phyloP scores from a whole-genome alignment of 2,329 filamentous ascomycete genomes.

The Ceratocystiopsis minuta region DNA sequence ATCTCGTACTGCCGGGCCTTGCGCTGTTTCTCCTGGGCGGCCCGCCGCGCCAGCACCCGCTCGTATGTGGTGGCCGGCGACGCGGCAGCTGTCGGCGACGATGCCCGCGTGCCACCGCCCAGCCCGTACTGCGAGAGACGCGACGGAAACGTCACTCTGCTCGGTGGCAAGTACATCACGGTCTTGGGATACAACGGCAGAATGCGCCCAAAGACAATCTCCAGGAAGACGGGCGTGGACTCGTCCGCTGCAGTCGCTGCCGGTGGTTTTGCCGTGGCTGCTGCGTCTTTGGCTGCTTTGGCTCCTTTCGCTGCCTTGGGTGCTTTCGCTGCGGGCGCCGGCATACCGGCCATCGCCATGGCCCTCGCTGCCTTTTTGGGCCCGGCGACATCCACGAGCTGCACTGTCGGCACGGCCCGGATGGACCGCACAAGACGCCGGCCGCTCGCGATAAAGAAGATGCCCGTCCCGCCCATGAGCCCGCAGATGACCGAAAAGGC shows the following conservation, averaged over 20 bases:
- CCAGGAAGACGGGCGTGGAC: constrained; percentile 24
- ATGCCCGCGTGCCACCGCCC: constrained; percentile 2
- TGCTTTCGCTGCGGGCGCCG: constrained; percentile 7
- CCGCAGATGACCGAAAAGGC: constrained; percentile 40
- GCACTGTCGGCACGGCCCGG: constrained; percentile 29
- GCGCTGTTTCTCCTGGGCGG: constrained; percentile 20
- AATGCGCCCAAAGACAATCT: constrained; percentile 32
- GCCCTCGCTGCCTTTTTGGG: constrained; percentile 6
- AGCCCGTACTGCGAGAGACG: constrained; percentile 16
- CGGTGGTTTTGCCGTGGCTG: too few species aligned
- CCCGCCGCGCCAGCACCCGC: constrained; percentile 14
- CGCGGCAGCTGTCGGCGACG: constrained; percentile 7
- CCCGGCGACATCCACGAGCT: constrained; percentile 1
- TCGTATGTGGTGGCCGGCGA: constrained; percentile 10
- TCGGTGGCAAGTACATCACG: constrained; percentile 21
- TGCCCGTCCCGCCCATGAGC: constrained; percentile 40
- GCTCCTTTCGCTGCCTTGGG: constrained; percentile 6
- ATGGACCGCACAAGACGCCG: constrained; percentile 38
- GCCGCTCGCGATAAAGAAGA: constrained; percentile 39
- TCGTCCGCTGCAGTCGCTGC: too few species aligned
- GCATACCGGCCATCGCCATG: constrained; percentile 1
- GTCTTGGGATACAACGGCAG: constrained; percentile 29
- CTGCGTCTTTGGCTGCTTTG: neutral
- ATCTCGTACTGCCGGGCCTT: constrained; percentile 31
- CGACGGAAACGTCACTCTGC: constrained; percentile 19